phyloP scores from a whole-genome alignment of 1,139 yeast genomes.

The Suhomyces maxii region DNA sequence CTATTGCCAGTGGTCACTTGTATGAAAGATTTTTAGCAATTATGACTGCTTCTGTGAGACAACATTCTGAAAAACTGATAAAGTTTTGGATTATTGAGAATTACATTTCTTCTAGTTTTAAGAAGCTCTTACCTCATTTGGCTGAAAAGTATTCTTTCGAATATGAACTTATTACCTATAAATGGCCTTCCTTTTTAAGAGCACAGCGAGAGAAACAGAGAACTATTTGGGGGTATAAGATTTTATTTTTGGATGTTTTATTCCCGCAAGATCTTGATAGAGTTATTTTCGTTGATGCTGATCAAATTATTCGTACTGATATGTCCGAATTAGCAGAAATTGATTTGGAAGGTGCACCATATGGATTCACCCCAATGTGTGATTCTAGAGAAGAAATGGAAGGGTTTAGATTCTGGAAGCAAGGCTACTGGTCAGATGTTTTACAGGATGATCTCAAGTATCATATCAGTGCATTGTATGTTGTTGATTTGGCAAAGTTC shows the following conservation, averaged over 20 bases:
- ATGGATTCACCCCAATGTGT: conserved; percentile 87
- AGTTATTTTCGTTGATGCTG: conserved; percentile 85
- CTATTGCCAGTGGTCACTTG: conserved; percentile 76
- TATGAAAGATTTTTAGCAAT: conserved; percentile 73
- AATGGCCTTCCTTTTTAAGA: conserved; percentile 92
- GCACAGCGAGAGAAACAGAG: conserved; percentile 75
- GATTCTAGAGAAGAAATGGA: conserved; percentile 80
- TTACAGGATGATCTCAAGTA: conserved; percentile 61
- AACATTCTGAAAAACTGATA: conserved; percentile 59
- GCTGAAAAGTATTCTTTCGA: conserved; percentile 60
- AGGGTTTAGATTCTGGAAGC: conserved; percentile 89
- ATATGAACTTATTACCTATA: conserved; percentile 73
- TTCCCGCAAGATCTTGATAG: conserved; percentile 77
- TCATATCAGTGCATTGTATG: conserved; percentile 83
- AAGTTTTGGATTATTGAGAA: conserved; percentile 90
- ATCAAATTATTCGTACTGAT: conserved; percentile 75
- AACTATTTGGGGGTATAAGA: conserved; percentile 85
- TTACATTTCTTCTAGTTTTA: conserved; percentile 70
- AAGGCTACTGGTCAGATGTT: conserved; percentile 81
- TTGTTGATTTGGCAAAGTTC: conserved; percentile 71
- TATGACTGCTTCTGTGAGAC: conserved; percentile 77
- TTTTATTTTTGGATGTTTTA: conserved; percentile 79
- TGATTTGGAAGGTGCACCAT: conserved; percentile 76
- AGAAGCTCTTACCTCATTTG: conserved; percentile 57
- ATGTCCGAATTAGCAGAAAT: conserved; percentile 62